Evolutionary conservation across 2,329 filamentous ascomycete species (phyloP).

Genomic region (Lasiodiplodia sp.): DNA sequence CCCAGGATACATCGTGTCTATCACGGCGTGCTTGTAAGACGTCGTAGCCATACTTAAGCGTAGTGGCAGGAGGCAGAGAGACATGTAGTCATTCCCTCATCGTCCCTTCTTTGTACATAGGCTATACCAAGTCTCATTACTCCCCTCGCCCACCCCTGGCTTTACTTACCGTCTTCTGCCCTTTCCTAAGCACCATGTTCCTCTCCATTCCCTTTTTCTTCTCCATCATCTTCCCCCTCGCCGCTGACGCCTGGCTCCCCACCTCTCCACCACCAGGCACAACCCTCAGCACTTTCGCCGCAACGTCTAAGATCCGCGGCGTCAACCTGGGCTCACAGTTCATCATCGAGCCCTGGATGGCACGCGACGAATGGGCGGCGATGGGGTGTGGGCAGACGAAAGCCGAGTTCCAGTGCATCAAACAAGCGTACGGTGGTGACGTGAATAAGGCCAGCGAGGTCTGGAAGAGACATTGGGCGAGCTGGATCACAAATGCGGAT

Average conservation of each 20-base stretch:
- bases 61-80: not conserved
- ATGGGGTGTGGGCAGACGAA: conserved; percentile 58
- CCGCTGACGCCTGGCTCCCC: conserved; percentile 25
- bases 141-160: not conserved
- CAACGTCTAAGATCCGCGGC: conserved; percentile 57
- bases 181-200: not conserved
- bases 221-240: not conserved
- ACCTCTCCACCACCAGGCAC: not conserved
- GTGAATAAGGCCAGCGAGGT: conserved; percentile 52
- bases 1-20: not conserved
- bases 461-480: conserved; percentile 60
- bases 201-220: not conserved
- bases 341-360: conserved; percentile 64
- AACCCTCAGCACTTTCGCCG: not conserved
- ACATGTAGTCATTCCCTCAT: not conserved
- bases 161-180: too few relatives aligned
- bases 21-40: not conserved
- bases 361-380: conserved; percentile 51
- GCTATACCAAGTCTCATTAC: not conserved
- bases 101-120: not conserved
- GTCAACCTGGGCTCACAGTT: conserved; percentile 64
- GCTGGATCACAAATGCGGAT: conserved; percentile 59
- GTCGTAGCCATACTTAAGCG: not conserved
- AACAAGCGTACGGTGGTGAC: conserved; percentile 9
- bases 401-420: conserved; percentile 64